Conservation (phyloP, 306 rosid genomes). For the Arachis stenosperma region DNA sequence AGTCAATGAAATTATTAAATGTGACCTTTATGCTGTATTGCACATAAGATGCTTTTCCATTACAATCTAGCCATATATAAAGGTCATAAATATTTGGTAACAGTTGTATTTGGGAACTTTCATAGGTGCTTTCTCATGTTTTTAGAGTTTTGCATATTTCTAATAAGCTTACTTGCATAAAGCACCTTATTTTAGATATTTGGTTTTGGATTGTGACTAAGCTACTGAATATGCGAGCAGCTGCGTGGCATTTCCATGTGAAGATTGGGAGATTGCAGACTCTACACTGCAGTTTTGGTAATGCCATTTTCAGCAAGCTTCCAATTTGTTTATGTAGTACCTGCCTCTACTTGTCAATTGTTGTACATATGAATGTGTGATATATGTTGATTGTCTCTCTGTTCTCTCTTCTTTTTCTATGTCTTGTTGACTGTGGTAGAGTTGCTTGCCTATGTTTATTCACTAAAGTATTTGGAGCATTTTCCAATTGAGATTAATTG, state of each 20-base stretch:
- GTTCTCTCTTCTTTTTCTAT: slow-evolving; percentile 19
- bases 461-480: slow-evolving; percentile 4
- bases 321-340: slow-evolving; percentile 20
- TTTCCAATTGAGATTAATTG: slow-evolving; percentile 30
- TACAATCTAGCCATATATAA: slow-evolving; percentile 17
- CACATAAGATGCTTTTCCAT: slow-evolving; percentile 10
- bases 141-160: slow-evolving; percentile 21
- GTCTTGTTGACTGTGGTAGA: neutral
- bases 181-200: slow-evolving; percentile 32
- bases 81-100: slow-evolving; percentile 22
- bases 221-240: slow-evolving; percentile 56
- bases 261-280: slow-evolving; percentile 98
- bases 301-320: slow-evolving; percentile 36
- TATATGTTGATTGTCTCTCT: slow-evolving; percentile 24
- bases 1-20: slow-evolving; percentile 28
- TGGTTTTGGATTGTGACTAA: slow-evolving; percentile 36
- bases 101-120: slow-evolving; percentile 36
- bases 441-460: slow-evolving; percentile 9
- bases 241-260: slow-evolving; percentile 91
- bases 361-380: slow-evolving; percentile 27
- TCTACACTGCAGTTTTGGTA: slow-evolving; percentile 96
- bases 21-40: slow-evolving; percentile 22
- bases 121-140: neutral
- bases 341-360: slow-evolving; percentile 29
- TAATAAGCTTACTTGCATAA: slow-evolving; percentile 34